Percentiles rank a stretch among this genome's conserved stretches.
Evolutionary conservation across 2,329 filamentous ascomycete species (phyloP).

Genomic region (Exophiala phaeomuriformis): DNA sequence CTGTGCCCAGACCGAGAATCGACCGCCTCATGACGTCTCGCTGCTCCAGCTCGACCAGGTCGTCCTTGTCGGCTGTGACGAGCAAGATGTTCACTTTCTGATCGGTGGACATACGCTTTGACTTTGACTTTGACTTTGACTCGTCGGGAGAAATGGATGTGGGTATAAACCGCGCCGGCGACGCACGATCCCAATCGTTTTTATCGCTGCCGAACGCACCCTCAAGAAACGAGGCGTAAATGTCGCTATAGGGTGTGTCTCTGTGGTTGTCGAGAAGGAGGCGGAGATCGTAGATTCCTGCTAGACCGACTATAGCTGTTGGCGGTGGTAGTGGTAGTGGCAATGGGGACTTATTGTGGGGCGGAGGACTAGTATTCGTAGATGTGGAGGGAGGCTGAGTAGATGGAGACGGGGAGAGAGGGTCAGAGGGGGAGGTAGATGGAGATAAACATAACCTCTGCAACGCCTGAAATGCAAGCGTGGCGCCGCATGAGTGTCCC

Average conservation of each 20-base stretch:
- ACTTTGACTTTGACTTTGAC: not conserved
- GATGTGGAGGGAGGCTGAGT: too few species aligned
- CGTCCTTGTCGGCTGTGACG: not conserved
- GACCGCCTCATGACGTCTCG: not conserved
- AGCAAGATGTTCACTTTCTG: not conserved
- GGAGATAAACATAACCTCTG: not conserved
- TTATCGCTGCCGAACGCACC: slow-evolving; percentile 2
- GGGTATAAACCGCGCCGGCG: not conserved
- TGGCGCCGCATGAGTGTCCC: slow-evolving; percentile 7
- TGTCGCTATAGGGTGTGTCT: not conserved
- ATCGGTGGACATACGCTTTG: not conserved
- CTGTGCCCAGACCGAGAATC: not conserved
- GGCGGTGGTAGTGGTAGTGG: not conserved
- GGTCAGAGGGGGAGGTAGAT: not conserved
- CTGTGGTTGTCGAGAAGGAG: slow-evolving; percentile 1
- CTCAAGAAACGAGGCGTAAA: slow-evolving; percentile 2
- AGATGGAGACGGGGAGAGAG: not conserved
- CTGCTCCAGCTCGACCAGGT: slow-evolving; percentile 3
- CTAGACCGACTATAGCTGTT: not conserved
- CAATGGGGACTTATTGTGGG: too few species aligned
- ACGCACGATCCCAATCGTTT: not conserved
- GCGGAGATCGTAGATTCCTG: slow-evolving; percentile 4
- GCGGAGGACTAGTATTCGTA: too few species aligned
- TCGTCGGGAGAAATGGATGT: not conserved
- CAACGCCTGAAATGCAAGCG: slow-evolving; percentile 4